phyloP scores from a whole-genome alignment of 2,329 filamentous ascomycete species.

The Pseudogymnoascus verrucosus region DNA sequence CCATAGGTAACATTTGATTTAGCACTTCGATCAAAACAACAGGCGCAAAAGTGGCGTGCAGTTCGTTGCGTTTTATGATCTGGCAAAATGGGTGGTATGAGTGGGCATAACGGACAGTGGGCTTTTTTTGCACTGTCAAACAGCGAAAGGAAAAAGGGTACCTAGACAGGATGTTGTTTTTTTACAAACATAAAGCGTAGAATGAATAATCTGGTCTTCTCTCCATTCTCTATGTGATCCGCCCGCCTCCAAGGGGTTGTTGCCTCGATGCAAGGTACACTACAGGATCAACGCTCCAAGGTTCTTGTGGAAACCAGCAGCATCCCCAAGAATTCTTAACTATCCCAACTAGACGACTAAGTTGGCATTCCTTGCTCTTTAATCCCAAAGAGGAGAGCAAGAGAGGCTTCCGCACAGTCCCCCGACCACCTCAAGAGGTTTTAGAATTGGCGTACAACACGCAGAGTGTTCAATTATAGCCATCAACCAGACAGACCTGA shows the following conservation, averaged over 20 bases:
- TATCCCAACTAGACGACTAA: slow-evolving; percentile 3
- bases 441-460: neutral
- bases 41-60: too few relatives aligned
- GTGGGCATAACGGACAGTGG: too few relatives aligned
- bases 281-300: neutral
- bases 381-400: neutral
- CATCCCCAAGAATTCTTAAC: neutral
- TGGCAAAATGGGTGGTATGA: too few relatives aligned
- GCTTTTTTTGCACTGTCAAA: too few relatives aligned
- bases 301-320: slow-evolving; percentile 1
- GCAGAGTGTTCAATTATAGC: neutral
- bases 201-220: too few relatives aligned
- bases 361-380: neutral
- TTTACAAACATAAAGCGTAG: too few relatives aligned
- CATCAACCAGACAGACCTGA: neutral
- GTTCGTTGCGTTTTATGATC: too few relatives aligned
- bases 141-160: too few relatives aligned
- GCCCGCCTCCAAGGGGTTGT: neutral
- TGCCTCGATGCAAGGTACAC: neutral
- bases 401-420: neutral
- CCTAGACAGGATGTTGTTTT: too few relatives aligned
- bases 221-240: too few relatives aligned
- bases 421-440: neutral
- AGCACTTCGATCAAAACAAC: too few relatives aligned
- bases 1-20: too few relatives aligned